Base-by-base conservation (phyloP, 2,329 filamentous ascomycete genomes). In the Neonectria neomacrospora region DNA sequence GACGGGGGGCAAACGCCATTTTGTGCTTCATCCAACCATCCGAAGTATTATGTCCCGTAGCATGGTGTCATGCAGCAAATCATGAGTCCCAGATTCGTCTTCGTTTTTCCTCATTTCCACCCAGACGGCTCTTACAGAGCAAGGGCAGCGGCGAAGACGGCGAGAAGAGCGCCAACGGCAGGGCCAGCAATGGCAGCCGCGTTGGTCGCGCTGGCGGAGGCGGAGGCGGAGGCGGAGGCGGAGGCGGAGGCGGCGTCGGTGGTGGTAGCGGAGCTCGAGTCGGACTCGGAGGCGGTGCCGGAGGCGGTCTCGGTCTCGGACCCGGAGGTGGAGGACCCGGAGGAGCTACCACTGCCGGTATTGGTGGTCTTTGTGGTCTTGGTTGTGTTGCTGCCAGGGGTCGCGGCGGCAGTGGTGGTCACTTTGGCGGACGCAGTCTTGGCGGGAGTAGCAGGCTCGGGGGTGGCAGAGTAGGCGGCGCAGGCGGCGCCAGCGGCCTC, bases 401-500 rank as follows among this genome's bases (percentile, higher is more conserved):
- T 54, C 28, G 39, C 22, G 45, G 32, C n/a, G 26, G 39, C 34
- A 42, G 62, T 52, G 10, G 54, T 11, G 18, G 58, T 57, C 37
- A 14, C n/a, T n/a, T 53, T 57, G 10, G 48, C 58, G 18, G 68
- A 48, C 48, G 26, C 56, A 20, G 61, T 44, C 32, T 26, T 60
- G 10, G 62, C 42, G 12, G 44, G 23, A 22, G 54, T 61, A 14
- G 60, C n/a, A n/a, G n/a, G n/a, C n/a, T n/a, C n/a, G 11, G 70
- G 65, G 11, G 69, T 66, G 44, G 63, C 67, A 10, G 66, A 64
- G 26, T 61, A 70, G 11, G 67, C 63, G 22, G 72, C 61, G 66
- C 79, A 81, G 23, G 74, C 71, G 3, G 58, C 67, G 12, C 51
- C 53, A 12, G 78, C 78, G 10, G 79, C 75, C 9, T 68, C 52